Evolutionary conservation across 73 alveolate genomes (phyloP), one percentile per base, ranked within the genome.

Genomic region (Stentor roeselii): DNA sequence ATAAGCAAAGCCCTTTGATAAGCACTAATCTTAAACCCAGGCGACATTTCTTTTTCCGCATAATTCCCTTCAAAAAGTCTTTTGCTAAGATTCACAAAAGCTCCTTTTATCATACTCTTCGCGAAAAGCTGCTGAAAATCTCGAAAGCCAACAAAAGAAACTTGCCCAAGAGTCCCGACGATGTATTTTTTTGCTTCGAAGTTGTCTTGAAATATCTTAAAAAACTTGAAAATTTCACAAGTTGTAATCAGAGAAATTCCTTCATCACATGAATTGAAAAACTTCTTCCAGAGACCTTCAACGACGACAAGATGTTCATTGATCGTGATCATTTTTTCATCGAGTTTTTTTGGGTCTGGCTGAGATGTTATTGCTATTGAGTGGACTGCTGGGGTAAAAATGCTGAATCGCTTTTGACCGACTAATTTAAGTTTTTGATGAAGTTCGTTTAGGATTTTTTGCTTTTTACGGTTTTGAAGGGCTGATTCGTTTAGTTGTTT

Each of bases 1-100:
- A 67, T 67, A 1, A 67, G 11, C 37, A 67, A 67, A 67, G 80
- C n/a, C 41, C 80, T 21, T 32, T 67, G 80, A 2, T 67, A 67
- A 27, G 80, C n/a, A 21, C 41, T 34, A 15, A 67, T 27, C 34
- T 34, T 67, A 67, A 67, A 67, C 14, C n/a, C n/a, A 30, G 80
- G 80, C 50, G 80, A 67, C 80, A 67, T 67, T 67, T 67, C 80
- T 2, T 67, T 67, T 1, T 27, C n/a, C 21, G 80, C 80, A 34
- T 27, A 67, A 67, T 67, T 67, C 41, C 80, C 80, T 21, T 67
- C 41, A 67, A 67, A 14, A 21, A 67, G 42, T 21, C 80, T n/a
- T 32, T 67, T 21, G 11, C 42, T 21, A 27, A 67, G 37, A 21
- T 67, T 67, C 37, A 67, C 14, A 67, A 67, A 67, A 30, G 80